phyloP scores from a whole-genome alignment of 257 asterid species.

The Solanum pinnatisectum region DNA sequence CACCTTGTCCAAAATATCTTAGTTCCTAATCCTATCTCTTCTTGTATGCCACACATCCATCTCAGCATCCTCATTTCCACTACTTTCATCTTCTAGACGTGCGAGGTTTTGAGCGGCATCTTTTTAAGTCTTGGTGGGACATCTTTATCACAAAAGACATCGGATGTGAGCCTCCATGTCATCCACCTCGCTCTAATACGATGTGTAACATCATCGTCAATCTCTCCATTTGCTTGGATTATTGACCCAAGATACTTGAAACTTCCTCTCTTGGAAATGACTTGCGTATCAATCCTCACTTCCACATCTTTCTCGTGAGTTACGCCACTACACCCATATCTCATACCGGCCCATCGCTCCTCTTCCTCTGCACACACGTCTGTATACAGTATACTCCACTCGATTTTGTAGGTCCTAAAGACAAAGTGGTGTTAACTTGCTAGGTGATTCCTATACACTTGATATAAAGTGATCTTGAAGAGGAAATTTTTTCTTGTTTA shows the following conservation, averaged over 20 bases:
- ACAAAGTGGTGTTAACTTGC: not conserved
- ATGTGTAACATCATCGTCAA: not conserved
- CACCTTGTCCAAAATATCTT: not conserved
- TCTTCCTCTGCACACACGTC: not conserved
- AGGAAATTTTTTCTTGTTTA: not conserved
- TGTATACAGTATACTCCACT: not conserved
- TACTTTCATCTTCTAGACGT: not conserved
- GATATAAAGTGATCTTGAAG: not conserved
- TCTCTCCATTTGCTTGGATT: not conserved
- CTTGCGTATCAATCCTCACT: not conserved
- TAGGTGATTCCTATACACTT: not conserved
- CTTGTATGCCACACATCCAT: not conserved
- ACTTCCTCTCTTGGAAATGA: not conserved
- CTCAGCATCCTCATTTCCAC: not conserved
- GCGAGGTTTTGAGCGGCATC: not conserved
- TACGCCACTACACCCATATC: not conserved
- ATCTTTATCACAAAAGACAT: not conserved
- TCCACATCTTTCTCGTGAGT: not conserved
- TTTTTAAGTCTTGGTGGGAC: not conserved
- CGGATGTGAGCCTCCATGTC: not conserved
- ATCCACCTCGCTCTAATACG: not conserved
- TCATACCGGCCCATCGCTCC: not conserved
- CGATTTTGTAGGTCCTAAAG: not conserved
- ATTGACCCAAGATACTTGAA: not conserved
- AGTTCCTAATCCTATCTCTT: not conserved